Conservation (phyloP, 768 basidiomycete species). For the Postia placenta region DNA sequence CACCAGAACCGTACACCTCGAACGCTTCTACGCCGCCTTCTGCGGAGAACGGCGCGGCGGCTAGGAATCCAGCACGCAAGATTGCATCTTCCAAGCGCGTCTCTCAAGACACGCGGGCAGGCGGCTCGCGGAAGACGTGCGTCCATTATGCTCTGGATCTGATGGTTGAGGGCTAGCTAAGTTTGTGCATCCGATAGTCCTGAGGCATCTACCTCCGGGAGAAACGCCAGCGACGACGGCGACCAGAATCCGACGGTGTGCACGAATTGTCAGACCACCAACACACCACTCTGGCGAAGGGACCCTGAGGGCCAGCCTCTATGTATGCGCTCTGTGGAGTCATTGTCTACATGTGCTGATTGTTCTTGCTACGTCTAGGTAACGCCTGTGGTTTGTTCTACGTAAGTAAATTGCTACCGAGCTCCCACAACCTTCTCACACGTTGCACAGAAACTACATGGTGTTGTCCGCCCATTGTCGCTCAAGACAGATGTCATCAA, state of each 20-base stretch:
- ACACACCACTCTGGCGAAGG: slow-evolving; percentile 88
- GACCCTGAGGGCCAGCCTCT: slow-evolving; percentile 91
- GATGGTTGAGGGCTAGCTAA: neutral
- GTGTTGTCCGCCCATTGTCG: slow-evolving; percentile 88
- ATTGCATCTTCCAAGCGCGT: slow-evolving; percentile 61
- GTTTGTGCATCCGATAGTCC: slow-evolving; percentile 55
- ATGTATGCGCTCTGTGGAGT: slow-evolving; percentile 41
- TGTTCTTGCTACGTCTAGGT: too few relatives aligned
- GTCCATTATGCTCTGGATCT: slow-evolving; percentile 9
- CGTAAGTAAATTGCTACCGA: slow-evolving; percentile 43
- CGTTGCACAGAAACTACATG: slow-evolving; percentile 80
- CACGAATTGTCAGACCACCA: slow-evolving; percentile 93
- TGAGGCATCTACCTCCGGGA: slow-evolving; percentile 37
- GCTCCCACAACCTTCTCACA: neutral
- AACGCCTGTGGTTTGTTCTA: slow-evolving; percentile 93
- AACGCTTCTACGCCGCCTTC: slow-evolving; percentile 73
- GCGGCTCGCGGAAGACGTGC: slow-evolving; percentile 38
- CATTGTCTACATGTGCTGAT: neutral
- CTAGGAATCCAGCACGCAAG: slow-evolving; percentile 41
- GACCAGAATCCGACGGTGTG: slow-evolving; percentile 78
- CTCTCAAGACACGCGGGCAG: slow-evolving; percentile 37
- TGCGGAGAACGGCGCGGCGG: slow-evolving; percentile 38
- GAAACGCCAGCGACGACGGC: slow-evolving; percentile 52
- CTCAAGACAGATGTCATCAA: slow-evolving; percentile 98
- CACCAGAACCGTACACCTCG: slow-evolving; percentile 69